Evolutionary conservation across 306 rosid species (phyloP), one percentile per base, ranked within the genome.

Genomic region (Trichosanthes cucumerina): DNA sequence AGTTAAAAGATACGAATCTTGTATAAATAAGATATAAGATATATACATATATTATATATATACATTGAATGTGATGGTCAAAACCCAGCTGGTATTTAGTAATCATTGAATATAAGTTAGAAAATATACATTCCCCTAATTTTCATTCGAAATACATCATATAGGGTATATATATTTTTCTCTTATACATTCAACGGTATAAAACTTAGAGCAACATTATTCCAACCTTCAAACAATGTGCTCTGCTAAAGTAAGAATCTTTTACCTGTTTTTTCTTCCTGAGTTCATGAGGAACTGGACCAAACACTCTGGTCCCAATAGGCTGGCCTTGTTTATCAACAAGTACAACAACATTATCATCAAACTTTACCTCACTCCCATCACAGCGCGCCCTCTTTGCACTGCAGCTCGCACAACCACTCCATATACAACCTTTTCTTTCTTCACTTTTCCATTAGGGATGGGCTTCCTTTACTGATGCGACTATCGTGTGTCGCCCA

Each of bases 271-370:
- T 92, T 84, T 92, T 94, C 90, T 82, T 86, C 87, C 98, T 87
- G 41, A 89, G 82, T 80, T 92, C 95, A 24, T 92, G 98, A 7
- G 97, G 98, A 47, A 94, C 95, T 1, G 97, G 97, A 8, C 97
- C 98, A 52, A 92, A 94, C 62, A 90, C 97, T 84, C 96, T 87
- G 0, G 97, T 94, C n/a, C 98, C 97, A 39, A 89, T 89, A 12
- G 98, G 96, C 72, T 90, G 95, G 23, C 98, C 96, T 84, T 92
- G 95, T 87, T 94, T 94, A 90, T 94, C 95, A 19, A 91, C 93
- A 23, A 91, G 90, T 33, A 93, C 93, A 69, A 87, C 97, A 8
- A 90, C 92, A 71, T 93, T 91, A 77, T 93, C 97, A 80, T 92
- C 96, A 78, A 92, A 87, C 89, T 87, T 92, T 80, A 92, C 93